Percentiles rank a stretch among this genome's conserved stretches.
These are phyloP conservation scores for Pythium vanterpoolii DNA, from an alignment of 352 stramenopile genomes.

Conservation along the genomic window DNA sequence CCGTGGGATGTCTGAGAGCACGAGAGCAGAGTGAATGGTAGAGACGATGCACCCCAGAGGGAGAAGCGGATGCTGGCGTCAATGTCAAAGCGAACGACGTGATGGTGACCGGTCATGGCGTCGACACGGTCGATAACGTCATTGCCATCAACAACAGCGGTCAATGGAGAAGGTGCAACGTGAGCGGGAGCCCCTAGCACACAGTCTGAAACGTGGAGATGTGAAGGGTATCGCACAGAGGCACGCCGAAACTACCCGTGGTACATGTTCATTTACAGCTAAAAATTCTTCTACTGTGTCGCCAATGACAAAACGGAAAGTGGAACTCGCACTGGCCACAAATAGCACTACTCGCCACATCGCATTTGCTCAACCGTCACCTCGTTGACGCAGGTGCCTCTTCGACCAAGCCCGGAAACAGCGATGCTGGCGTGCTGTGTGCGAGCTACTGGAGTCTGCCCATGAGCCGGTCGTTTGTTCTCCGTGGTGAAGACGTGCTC, in stretches of 20 bases:
- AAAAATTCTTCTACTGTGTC: too few relatives aligned
- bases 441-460: neutral
- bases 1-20: too few relatives aligned
- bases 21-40: too few relatives aligned
- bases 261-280: neutral
- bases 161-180: neutral
- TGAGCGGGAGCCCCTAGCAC: neutral
- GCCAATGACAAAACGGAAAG: too few relatives aligned
- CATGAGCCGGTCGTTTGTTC: neutral
- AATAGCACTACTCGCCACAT: too few relatives aligned
- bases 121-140: neutral
- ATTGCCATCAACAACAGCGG: neutral
- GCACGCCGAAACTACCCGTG: neutral
- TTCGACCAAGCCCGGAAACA: neutral
- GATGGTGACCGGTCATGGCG: neutral
- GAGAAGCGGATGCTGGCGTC: constrained; percentile 11
- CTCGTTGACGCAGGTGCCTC: neutral
- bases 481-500: neutral
- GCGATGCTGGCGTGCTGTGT: neutral
- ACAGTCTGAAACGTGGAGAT: neutral
- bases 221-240: neutral
- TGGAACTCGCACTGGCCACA: too few relatives aligned
- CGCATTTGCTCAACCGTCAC: too few relatives aligned
- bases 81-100: constrained; percentile 4
- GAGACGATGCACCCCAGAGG: too few relatives aligned